Base-by-base conservation (phyloP, 768 basidiomycete species). In the Boletus rubropictus region DNA sequence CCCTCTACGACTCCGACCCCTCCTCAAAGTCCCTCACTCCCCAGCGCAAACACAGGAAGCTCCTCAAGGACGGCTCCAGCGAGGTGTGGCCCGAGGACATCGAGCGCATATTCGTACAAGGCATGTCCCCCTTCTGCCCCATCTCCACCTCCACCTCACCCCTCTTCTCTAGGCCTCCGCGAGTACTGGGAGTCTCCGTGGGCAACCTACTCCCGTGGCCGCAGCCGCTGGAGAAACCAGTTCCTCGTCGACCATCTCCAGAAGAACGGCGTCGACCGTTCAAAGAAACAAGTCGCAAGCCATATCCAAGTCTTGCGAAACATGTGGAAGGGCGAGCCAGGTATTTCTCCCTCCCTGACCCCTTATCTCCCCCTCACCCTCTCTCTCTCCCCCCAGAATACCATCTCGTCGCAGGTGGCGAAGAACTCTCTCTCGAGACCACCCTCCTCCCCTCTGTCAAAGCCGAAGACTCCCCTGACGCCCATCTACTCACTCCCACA, bases 251-350 rank as follows among this genome's bases (percentile, higher is more conserved):
- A 89, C 53, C 84, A 86, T 58, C 78, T 90, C 49, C 74, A 81
- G 46, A 81, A 79, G 53, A 70, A 74, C 31, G 84, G 82, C 46
- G 78, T 90, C 61, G 74, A 75, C 22, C 81, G 88, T 34, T 76
- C 85, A 37, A 89, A 89, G 74, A 89, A 90, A 65, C 88, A 90
- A 65, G 88, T 90, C 53, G 88, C 88, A n/a, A 86, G 84, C 64
- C 88, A 90, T 58, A 86, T 90, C 43, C 88, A 90, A 60, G 87
- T 89, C 46, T 64, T 88, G 45, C 72, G 86, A 42, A 89, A 89
- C 61, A 89, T 89, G 87, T 89, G 86, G 86, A 88, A 88, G 63
- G 87, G 86, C 20, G 80, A 85, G 49, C 75, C 81, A 72, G 82
- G 87, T 85, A 48, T 28, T 71, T 55, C 32, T 14, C 18, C 14